phyloP scores from a whole-genome alignment of 108 stramenopile genomes.

The Hondaea fermentalgiana region DNA sequence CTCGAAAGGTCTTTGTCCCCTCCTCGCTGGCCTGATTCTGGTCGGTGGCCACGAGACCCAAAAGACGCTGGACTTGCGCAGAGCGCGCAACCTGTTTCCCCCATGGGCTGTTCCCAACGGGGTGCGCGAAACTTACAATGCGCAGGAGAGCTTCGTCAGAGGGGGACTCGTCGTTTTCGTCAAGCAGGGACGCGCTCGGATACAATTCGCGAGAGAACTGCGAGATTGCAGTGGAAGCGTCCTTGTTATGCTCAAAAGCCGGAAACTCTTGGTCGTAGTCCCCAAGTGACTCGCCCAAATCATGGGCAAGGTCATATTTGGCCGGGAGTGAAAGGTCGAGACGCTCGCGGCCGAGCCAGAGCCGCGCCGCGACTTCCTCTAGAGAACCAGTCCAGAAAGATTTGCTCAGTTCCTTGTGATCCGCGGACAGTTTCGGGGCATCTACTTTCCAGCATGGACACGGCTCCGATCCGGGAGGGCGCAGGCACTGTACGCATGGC shows the following conservation, averaged over 20 bases:
- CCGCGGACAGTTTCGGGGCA: not conserved
- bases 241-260: not conserved
- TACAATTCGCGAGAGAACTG: not conserved
- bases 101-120: not conserved
- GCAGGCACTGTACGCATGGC: not conserved
- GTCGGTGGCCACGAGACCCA: not conserved
- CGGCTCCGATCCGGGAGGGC: not conserved
- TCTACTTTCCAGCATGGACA: not conserved
- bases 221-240: not conserved
- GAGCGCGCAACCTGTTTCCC: not conserved
- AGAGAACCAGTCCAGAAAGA: not conserved
- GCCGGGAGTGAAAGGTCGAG: not conserved
- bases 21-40: not conserved
- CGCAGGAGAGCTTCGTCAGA: not conserved
- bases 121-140: not conserved
- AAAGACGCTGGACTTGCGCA: not conserved
- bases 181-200: not conserved
- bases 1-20: not conserved
- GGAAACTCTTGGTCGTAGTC: conserved; percentile 4
- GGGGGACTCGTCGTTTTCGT: not conserved
- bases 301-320: not conserved
- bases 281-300: not conserved
- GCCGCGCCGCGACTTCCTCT: not conserved
- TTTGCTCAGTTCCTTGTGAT: not conserved
- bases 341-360: not conserved